Base-by-base conservation (phyloP, 331 rosid species). In the Saraca asoca region DNA sequence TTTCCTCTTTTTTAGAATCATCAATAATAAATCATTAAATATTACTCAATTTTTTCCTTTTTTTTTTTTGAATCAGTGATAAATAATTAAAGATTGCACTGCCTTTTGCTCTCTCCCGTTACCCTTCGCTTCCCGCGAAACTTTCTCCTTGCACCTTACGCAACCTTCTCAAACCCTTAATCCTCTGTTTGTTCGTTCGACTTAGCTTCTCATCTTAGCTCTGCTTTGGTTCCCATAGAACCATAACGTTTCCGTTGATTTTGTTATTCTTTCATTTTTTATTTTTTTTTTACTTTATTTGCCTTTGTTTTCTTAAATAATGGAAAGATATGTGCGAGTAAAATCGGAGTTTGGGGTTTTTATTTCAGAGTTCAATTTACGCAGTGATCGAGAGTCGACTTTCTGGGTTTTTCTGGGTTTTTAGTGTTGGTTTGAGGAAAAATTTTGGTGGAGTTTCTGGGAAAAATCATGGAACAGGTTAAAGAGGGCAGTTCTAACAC, bases 231-330 rank as follows among this genome's bases (percentile, higher is more conserved):
- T 52, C 68, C 48, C 45, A 59, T 17, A 46, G 41, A 33, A n/a
- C 46, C 53, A n/a, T 51, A 77, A 58, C 74, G 77, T 62, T 59
- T 33, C 55, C 69, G 7, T 69, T 64, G 57, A 58, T 64, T 59
- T 58, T 6, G 19, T 44, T 41, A 18, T 61, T 51, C 31, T 24
- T 24, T 24, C 31, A n/a, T n/a, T n/a, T n/a, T 24, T 24, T 1
- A 24, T 24, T 24, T 24, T 24, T 24, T 3, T 24, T 1, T 24
- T 24, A 24, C 31, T 24, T 3, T 24, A 24, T 1, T 24, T 29
- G 12, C 55, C 42, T 46, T 43, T 50, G 31, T 50, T 50, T 72
- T 14, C 39, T 53, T 62, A 51, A 38, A 11, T 29, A 18, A 52
- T 44, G 7, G 1, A 44, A 33, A 34, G 39, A 6, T 12, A n/a